Base-by-base conservation (phyloP, 2,329 filamentous ascomycete genomes). In the Ophiostoma australiae region DNA sequence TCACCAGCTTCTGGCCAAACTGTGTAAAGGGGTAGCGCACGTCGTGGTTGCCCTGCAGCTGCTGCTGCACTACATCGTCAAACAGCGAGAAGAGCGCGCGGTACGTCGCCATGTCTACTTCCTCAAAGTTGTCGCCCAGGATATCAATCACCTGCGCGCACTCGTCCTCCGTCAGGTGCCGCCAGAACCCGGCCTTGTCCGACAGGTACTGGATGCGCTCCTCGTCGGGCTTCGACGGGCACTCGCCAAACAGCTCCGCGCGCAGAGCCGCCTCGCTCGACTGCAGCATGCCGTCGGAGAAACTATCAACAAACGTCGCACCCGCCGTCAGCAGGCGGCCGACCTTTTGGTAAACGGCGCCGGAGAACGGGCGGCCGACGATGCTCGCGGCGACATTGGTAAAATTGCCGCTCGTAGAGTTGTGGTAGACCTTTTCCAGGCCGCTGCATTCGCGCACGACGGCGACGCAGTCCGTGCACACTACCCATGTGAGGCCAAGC, bases 131-230 rank as follows among this genome's bases (percentile, higher is more conserved):
- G 48, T 88, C 85, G 35, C 92, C 90, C 11, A 97, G 84, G 5
- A 87, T 84, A 48, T 88, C 85, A 6, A 88, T 85, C n/a, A 96
- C 85, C 71, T 88, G 86, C 58, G 88, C 84, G 74, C 89, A 92
- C 69, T 94, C 90, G 69, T 97, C 93, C 70, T 97, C 92, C 1
- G 90, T 90, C 69, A 98, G 88, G 72, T 91, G 89, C 41, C 90
- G 87, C 78, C 87, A 89, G 75, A 97, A 92, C 35, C 90, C 90
- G 72, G 91, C 91, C 73, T 89, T 89, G 73, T 93, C 90, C 68
- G 92, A 93, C 74, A 98, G 90, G 72, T 84, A 84, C 76, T 91
- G 88, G 77, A 98, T 90, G 44, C 91, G 87, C 76, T 93, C 90
- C 15, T 88, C 83, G 70, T 91, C 88, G 0, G 90, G 89, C 72